Evolutionary conservation across 495 filamentous ascomycete species (phyloP).

Genomic region (Acidiella bohemica): DNA sequence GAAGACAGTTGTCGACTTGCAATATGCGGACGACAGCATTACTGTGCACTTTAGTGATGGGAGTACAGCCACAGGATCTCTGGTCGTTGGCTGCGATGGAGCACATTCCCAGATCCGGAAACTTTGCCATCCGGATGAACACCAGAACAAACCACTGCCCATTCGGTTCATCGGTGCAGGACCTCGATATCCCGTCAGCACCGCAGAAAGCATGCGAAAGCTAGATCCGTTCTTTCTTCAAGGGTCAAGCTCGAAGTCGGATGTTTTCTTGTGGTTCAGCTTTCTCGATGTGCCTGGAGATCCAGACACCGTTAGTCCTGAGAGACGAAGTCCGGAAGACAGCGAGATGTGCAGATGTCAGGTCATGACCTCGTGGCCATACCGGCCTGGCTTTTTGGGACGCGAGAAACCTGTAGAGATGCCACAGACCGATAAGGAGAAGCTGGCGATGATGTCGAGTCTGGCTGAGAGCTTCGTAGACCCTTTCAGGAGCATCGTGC

Average conservation of each 20-base stretch:
- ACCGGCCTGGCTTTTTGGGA: constrained; percentile 25
- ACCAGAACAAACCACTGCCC: constrained; percentile 33
- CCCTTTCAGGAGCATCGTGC: constrained; percentile 38
- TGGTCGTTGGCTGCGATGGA: constrained; percentile 47
- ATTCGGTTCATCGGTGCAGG: constrained; percentile 38
- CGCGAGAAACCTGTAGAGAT: constrained; percentile 23
- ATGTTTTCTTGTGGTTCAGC: constrained; percentile 44
- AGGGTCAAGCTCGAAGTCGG: constrained; percentile 42
- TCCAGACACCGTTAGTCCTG: background rate
- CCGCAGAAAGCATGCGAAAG: constrained; percentile 32
- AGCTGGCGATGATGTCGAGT: constrained; percentile 39
- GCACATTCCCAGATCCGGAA: constrained; percentile 34
- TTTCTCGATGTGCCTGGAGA: constrained; percentile 16
- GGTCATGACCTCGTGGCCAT: constrained; percentile 42
- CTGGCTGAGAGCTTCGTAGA: constrained; percentile 42
- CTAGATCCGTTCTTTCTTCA: constrained; percentile 51
- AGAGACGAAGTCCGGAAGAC: background rate
- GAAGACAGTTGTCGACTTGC: background rate
- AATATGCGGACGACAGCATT: constrained; percentile 12
- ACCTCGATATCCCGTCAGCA: constrained; percentile 29
- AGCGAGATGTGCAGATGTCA: constrained; percentile 34
- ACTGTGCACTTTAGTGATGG: constrained; percentile 41
- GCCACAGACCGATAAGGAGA: constrained; percentile 30
- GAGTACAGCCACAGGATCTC: constrained; percentile 31
- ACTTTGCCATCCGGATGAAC: constrained; percentile 24